Conservation (phyloP, 495 filamentous ascomycete genomes). For the Lophiotrema nucula region DNA sequence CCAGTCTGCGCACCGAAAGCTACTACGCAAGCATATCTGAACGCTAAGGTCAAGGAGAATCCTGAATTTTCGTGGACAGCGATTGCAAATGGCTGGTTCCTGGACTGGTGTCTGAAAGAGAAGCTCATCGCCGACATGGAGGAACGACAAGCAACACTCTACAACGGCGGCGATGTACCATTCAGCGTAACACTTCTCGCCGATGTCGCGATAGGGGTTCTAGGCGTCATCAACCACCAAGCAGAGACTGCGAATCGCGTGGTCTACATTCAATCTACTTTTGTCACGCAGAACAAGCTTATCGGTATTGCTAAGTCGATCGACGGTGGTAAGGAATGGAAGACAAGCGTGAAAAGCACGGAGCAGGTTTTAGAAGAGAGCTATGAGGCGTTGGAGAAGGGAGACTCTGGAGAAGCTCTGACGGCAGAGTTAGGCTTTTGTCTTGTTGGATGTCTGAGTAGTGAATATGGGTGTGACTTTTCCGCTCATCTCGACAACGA, state of each 20-base stretch:
- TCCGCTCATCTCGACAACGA: too few species aligned
- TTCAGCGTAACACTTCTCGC: conserved; percentile 45
- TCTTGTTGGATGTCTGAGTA: too few species aligned
- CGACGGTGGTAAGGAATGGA: conserved; percentile 40
- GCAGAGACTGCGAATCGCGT: conserved; percentile 46
- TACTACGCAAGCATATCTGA: conserved; percentile 46
- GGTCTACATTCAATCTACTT: conserved; percentile 47
- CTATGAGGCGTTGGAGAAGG: neutral
- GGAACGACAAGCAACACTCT: conserved; percentile 45
- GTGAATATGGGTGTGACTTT: too few species aligned
- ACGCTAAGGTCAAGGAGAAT: conserved; percentile 38
- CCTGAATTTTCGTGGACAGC: conserved; percentile 48
- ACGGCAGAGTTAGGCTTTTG: neutral
- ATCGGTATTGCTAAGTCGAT: conserved; percentile 44
- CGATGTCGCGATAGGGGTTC: conserved; percentile 43
- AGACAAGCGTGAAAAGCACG: neutral
- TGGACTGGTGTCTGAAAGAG: neutral
- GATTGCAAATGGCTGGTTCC: conserved; percentile 48
- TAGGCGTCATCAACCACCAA: conserved; percentile 41
- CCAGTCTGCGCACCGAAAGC: conserved; percentile 38
- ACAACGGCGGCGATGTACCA: conserved; percentile 42
- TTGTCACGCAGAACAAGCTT: conserved; percentile 48
- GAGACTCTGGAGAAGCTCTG: neutral
- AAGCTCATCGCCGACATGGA: neutral
- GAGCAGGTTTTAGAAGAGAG: neutral